Evolutionary conservation across 164 flowering plant genomes (phyloP), one percentile per base, ranked within the genome.

Genomic region (Nelumbo lutea): DNA sequence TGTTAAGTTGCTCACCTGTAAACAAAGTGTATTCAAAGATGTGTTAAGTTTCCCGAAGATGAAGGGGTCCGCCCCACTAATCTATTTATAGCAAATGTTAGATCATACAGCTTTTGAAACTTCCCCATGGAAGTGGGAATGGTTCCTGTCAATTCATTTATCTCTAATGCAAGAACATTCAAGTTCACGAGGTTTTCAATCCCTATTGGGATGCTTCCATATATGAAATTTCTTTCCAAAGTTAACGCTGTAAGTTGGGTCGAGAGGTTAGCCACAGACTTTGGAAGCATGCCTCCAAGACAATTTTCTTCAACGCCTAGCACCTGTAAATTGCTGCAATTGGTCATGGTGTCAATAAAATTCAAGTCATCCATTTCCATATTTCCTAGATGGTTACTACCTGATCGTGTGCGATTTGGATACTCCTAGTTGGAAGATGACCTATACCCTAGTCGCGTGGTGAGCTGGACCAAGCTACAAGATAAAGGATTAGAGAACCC

Each of bases 181-280:
- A 85, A 66, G 64, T 64, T 72, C 1, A 65, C 62, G 9, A 81
- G 77, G 5, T 80, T 78, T 3, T 56, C 78, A 6, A 83, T 68
- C 43, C 64, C 74, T 6, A 38, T 0, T 2, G 85, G 85, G 6
- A 84, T 75, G 27, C 4, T 56, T 55, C 85, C 85, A 15, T 5
- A 42, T 50, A 84, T 43, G 1, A 4, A 2, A 68, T 77, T 84
- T 5, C 38, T 7, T 2, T 72, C 77, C 10, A 81, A 1, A 1
- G 0, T 0, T 15, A 82, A 40, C 1, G 1, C 6, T 5, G 1
- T 15, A 0, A 78, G 55, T 0, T 45, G 53, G 52, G 69, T 58
- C 1, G 84, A 81, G 50, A 79, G 64, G 48, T 81, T 27, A 27
- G 27, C 27, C 27, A 27, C 27, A 27, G 27, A 27, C 27, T 27